Base-by-base conservation (phyloP, 441 rosid genomes). In the Eruca vesicaria region DNA sequence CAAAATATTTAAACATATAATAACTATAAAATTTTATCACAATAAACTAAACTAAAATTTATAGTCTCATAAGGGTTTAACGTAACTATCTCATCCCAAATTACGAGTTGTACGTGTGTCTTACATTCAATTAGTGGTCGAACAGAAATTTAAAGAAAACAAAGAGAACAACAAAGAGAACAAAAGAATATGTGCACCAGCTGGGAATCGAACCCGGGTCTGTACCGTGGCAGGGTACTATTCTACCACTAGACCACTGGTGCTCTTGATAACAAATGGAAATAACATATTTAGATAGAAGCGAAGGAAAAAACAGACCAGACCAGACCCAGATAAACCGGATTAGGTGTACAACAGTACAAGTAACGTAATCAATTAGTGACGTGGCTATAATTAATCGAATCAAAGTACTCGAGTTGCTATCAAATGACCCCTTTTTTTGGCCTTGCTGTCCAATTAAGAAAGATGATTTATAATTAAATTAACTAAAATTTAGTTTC, bases 181-280 rank as follows among this genome's bases (percentile, higher is more conserved):
- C 26, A 23, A 23, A 23, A 23, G 26, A 23, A 4, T n/a, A n/a
- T 48, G 16, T 16, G 9, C 71, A 72, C 77, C 75, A 80, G 75
- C 78, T 61, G 89, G 91, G 84, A 87, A 86, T 88, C 91, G 92
- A 91, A 88, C 93, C 89, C 89, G 88, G 88, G 93, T 86, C 96
- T 90, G 90, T 88, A 88, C 90, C 88, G 87, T 88, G 92, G 94
- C 92, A 92, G 90, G 89, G 92, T 89, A 92, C 89, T 91, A 89
- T 89, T 89, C 94, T 90, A 87, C 98, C 90, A 85, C 94, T 86
- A 88, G 95, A 89, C 94, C 92, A 89, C 90, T 85, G 92, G 96
- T 92, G 75, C 75, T 8, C 31, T 29, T 18, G 9, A 1, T 32
- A 8, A 15, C 12, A 7, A n/a, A 29, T 7, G 2, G 12, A 59